Percentiles rank a stretch among this genome's conserved stretches.
Conservation (phyloP, 768 basidiomycete genomes). For the Candolleomyces efflorescens region DNA sequence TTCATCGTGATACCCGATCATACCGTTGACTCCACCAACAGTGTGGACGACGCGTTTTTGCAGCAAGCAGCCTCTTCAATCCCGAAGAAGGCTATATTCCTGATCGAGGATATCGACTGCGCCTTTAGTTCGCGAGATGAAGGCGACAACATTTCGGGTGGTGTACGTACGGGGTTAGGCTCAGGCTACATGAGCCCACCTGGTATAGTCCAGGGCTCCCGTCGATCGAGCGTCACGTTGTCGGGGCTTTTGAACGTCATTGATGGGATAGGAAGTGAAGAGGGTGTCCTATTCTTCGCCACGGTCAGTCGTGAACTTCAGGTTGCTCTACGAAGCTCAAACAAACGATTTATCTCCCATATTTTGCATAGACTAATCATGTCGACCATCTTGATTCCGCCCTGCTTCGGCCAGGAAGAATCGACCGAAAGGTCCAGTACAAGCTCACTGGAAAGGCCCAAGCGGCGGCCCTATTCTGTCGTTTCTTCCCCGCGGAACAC, state of each 20-base stretch:
- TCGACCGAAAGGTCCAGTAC: conserved; percentile 52
- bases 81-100: conserved; percentile 49
- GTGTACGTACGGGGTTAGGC: neutral
- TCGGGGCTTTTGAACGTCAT: conserved; percentile 55
- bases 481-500: conserved; percentile 42
- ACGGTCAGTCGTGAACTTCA: conserved; percentile 32
- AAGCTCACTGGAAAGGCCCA: conserved; percentile 43
- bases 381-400: conserved; percentile 54
- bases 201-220: conserved; percentile 1
- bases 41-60: conserved; percentile 48
- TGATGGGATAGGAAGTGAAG: conserved; percentile 58
- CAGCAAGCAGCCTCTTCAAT: conserved; percentile 41
- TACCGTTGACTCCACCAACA: conserved; percentile 12
- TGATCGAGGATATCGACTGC: conserved; percentile 61
- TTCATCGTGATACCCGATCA: neutral
- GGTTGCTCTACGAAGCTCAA: neutral
- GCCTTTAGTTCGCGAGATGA: conserved; percentile 50
- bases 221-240: conserved; percentile 40
- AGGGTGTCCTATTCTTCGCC: conserved; percentile 58
- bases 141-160: conserved; percentile 20
- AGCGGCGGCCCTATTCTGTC: conserved; percentile 41
- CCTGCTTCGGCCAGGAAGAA: conserved; percentile 51
- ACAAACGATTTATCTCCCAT: neutral
- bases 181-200: conserved; percentile 6
- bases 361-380: conserved; percentile 42